Evolutionary conservation across 495 filamentous ascomycete species (phyloP).

Genomic region (Penicillium cinerascens): DNA sequence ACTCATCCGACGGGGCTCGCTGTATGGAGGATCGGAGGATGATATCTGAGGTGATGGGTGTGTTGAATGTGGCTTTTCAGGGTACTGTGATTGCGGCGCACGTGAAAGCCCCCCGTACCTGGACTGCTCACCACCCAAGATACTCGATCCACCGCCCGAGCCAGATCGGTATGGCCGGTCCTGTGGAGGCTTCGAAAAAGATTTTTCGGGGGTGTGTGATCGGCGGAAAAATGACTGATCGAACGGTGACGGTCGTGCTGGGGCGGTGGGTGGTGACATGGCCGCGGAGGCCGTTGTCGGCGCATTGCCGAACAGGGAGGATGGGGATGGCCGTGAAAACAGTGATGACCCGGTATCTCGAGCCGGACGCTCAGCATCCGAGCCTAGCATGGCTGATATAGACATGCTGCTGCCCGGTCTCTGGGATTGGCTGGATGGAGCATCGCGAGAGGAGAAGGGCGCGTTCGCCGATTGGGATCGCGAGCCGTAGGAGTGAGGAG

Average conservation of each 20-base stretch:
- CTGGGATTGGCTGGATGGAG: constrained; percentile 42
- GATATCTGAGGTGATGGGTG: constrained; percentile 42
- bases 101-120: constrained; percentile 38
- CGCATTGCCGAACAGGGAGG: constrained; percentile 40
- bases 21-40: constrained; percentile 33
- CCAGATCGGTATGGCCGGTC: constrained; percentile 42
- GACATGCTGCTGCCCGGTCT: constrained; percentile 83
- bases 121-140: constrained; percentile 28
- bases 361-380: constrained; percentile 58
- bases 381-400: constrained; percentile 84
- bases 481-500: constrained; percentile 51
- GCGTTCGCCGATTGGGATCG: constrained; percentile 42
- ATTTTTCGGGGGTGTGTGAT: constrained; percentile 72
- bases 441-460: constrained; percentile 51
- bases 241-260: constrained; percentile 41
- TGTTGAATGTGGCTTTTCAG: constrained; percentile 37
- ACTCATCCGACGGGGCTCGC: constrained; percentile 39
- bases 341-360: constrained; percentile 52
- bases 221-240: constrained; percentile 63
- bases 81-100: constrained; percentile 32
- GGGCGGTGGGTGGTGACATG: constrained; percentile 46
- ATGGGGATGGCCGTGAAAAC: constrained; percentile 51
- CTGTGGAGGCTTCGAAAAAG: constrained; percentile 30
- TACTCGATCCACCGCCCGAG: constrained; percentile 37
- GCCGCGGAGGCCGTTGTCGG: constrained; percentile 34